A percentile compares a stretch with the other conserved stretches of the same genome.
Conservation (phyloP, 345 rosid genomes). For the Camelina sativa region DNA sequence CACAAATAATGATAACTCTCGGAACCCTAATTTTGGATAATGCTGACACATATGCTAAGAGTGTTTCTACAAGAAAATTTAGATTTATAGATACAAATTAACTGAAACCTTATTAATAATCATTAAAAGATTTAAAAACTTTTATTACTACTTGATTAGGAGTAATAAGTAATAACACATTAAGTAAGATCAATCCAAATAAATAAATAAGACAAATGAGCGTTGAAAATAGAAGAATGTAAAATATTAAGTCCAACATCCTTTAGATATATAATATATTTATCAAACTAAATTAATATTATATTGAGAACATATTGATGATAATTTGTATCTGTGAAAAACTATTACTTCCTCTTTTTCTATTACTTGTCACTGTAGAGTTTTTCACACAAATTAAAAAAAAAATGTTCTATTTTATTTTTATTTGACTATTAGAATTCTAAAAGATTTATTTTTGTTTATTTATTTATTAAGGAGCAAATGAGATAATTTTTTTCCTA, state of each 20-base stretch:
- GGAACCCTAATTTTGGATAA: slow-evolving; percentile 29
- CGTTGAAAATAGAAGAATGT: slow-evolving; percentile 4
- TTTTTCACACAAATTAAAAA: too few species aligned
- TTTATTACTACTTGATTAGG: slow-evolving; percentile 6
- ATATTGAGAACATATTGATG: slow-evolving; percentile 16
- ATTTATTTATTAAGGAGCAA: too few species aligned
- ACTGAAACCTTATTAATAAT: not conserved
- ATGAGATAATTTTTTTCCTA: too few species aligned
- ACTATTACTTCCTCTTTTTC: not conserved
- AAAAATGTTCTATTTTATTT: too few species aligned
- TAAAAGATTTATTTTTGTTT: too few species aligned
- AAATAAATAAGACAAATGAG: not conserved
- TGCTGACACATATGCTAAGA: not conserved
- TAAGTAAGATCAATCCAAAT: not conserved
- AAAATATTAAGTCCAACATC: slow-evolving; percentile 12
- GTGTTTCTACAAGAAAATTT: not conserved
- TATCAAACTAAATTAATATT: not conserved
- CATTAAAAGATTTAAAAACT: not conserved
- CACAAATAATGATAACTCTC: not conserved
- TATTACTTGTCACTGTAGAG: too few species aligned
- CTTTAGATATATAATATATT: not conserved
- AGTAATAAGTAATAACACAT: not conserved
- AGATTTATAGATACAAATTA: not conserved
- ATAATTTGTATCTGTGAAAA: not conserved
- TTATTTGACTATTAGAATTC: too few species aligned